These are phyloP conservation scores for Aspergillus novofumigatus DNA, from an alignment of 2,329 filamentous ascomycete species.

Conservation along the genomic window DNA sequence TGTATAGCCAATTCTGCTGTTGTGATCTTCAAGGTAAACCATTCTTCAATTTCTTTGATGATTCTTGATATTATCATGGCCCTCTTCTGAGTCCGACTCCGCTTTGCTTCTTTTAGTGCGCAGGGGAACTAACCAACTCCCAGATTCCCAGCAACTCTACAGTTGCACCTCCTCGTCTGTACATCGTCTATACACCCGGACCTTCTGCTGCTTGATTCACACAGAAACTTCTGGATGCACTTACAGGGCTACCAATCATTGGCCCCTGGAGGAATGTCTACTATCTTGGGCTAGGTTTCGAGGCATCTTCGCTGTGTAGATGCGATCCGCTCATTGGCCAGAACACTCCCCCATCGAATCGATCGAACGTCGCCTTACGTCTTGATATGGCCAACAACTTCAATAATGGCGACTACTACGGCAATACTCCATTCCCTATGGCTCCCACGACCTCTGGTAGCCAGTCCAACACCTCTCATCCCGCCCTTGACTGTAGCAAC, in stretches of 20 bases:
- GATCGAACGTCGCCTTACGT: slow-evolving; percentile 11
- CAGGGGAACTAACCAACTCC: not conserved
- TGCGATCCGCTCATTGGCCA: slow-evolving; percentile 15
- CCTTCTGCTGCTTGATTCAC: not conserved
- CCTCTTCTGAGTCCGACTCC: not conserved
- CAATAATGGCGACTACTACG: slow-evolving; percentile 12
- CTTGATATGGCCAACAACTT: slow-evolving; percentile 6
- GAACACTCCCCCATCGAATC: slow-evolving; percentile 5
- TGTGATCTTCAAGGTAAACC: not conserved
- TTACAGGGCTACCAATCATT: not conserved
- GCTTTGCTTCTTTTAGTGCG: not conserved
- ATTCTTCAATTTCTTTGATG: too few species aligned
- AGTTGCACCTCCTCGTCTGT: not conserved
- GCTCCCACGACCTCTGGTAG: slow-evolving; percentile 4
- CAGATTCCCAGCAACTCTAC: not conserved
- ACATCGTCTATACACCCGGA: too few species aligned
- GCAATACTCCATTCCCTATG: not conserved
- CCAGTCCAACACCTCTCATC: slow-evolving; percentile 1
- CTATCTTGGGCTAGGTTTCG: not conserved
- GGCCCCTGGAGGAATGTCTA: not conserved
- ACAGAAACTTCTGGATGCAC: not conserved
- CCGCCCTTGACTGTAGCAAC: slow-evolving; percentile 7
- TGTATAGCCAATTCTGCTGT: not conserved
- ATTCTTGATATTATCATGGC: too few species aligned
- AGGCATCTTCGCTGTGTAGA: slow-evolving; percentile 4